These are phyloP conservation scores for Chlamydomonas incerta DNA, from an alignment of 139 green algal genomes.

Conservation along the genomic window DNA sequence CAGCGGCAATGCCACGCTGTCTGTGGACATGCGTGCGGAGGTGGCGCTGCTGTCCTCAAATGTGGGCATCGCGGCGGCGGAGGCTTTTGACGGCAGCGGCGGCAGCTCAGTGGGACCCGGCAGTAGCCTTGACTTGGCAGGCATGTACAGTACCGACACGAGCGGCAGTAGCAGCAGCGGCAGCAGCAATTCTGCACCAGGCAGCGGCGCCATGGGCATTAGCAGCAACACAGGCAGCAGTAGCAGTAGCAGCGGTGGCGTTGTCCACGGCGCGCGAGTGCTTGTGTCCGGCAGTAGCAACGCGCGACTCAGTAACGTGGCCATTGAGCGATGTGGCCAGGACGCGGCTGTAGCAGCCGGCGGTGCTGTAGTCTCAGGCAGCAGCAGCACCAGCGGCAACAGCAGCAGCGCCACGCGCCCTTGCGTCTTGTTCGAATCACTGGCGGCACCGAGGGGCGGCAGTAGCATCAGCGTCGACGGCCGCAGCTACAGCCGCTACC, in stretches of 20 bases:
- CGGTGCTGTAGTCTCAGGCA: too few species aligned
- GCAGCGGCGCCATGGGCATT: too few species aligned
- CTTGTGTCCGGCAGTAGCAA: not conserved
- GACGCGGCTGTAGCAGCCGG: not conserved
- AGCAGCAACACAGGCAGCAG: slow-evolving; percentile 4
- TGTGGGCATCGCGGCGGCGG: slow-evolving; percentile 37
- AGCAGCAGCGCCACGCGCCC: not conserved
- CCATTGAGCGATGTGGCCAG: slow-evolving; percentile 43
- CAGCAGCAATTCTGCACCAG: too few species aligned
- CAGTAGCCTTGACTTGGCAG: too few species aligned
- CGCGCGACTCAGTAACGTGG: not conserved
- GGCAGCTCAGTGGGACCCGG: too few species aligned
- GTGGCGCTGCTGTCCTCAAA: slow-evolving; percentile 56
- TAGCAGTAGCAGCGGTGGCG: not conserved
- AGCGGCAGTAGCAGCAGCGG: not conserved
- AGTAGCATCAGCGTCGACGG: too few species aligned
- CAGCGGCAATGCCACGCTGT: too few species aligned
- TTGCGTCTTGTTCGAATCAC: slow-evolving; percentile 11
- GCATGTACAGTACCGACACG: not conserved
- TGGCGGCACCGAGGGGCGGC: not conserved
- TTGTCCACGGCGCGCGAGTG: slow-evolving; percentile 13
- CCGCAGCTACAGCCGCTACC: too few species aligned
- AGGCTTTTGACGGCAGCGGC: not conserved
- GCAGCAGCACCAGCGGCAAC: too few species aligned
- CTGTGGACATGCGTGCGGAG: slow-evolving; percentile 20